Conservation (phyloP, 495 filamentous ascomycete species). For the Tuber magnatum region DNA sequence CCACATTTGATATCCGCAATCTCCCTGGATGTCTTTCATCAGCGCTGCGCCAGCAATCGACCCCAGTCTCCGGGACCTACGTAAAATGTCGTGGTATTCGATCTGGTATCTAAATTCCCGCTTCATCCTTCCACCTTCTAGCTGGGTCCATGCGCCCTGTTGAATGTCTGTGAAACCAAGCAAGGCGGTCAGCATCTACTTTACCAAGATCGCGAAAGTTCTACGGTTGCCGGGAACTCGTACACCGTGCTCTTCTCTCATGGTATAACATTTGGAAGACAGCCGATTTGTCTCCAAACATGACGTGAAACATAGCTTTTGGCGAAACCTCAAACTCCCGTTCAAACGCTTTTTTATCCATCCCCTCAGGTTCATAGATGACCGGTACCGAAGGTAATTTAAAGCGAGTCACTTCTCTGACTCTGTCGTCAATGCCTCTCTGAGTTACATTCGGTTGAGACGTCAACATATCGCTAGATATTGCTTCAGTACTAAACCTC, state of each 20-base stretch:
- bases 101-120: slow-evolving; percentile 76
- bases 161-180: slow-evolving; percentile 49
- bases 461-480: slow-evolving; percentile 45
- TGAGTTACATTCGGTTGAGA: slow-evolving; percentile 44
- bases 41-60: not conserved
- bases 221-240: slow-evolving; percentile 27
- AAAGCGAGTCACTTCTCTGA: slow-evolving; percentile 63
- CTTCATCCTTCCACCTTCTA: slow-evolving; percentile 60
- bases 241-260: slow-evolving; percentile 70
- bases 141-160: slow-evolving; percentile 76
- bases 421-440: slow-evolving; percentile 51
- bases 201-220: not conserved
- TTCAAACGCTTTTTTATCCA: slow-evolving; percentile 62
- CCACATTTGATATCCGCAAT: slow-evolving; percentile 53
- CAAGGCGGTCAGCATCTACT: not conserved
- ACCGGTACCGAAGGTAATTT: slow-evolving; percentile 78
- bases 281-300: slow-evolving; percentile 91
- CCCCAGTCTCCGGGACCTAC: slow-evolving; percentile 42
- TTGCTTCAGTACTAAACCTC: not conserved
- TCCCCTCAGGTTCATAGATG: slow-evolving; percentile 70
- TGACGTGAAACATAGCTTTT: slow-evolving; percentile 88
- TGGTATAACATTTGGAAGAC: slow-evolving; percentile 88
- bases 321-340: slow-evolving; percentile 77
- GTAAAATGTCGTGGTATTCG: slow-evolving; percentile 57
- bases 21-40: slow-evolving; percentile 39